Conservation (phyloP, 2,329 filamentous ascomycete species). For the Ceratocystis cacaofunesta region DNA sequence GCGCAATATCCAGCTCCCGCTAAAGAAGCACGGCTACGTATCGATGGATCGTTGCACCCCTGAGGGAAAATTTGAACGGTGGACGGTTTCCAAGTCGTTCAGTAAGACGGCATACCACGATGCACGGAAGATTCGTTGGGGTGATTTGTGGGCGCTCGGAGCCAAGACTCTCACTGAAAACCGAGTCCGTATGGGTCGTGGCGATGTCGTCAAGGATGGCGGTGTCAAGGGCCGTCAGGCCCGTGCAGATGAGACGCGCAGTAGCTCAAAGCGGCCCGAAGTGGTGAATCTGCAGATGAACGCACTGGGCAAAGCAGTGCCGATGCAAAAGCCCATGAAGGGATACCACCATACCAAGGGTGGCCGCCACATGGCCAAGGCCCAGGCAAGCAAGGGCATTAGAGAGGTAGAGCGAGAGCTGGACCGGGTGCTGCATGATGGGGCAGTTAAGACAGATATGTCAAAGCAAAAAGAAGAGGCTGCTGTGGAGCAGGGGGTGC, state of each 20-base stretch:
- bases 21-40: conserved; percentile 81
- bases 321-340: conserved; percentile 17
- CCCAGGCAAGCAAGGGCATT: conserved; percentile 11
- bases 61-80: conserved; percentile 71
- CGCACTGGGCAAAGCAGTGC: conserved; percentile 15
- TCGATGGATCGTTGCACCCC: conserved; percentile 86
- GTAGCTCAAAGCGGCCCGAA: conserved; percentile 8
- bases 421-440: conserved; percentile 13
- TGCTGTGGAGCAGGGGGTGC: background rate
- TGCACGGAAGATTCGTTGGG: conserved; percentile 79
- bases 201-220: conserved; percentile 23
- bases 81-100: conserved; percentile 76
- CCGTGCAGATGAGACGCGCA: conserved; percentile 9
- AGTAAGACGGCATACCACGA: conserved; percentile 76
- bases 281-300: conserved; percentile 16
- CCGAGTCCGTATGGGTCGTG: conserved; percentile 43
- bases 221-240: conserved; percentile 15
- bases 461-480: background rate
- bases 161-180: conserved; percentile 67
- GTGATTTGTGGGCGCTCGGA: conserved; percentile 87
- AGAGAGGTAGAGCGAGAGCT: conserved; percentile 10
- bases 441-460: conserved; percentile 5
- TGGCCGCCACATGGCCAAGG: conserved; percentile 15
- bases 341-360: conserved; percentile 16
- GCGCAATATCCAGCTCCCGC: conserved; percentile 60